These are phyloP conservation scores for Solanum clarkiae DNA, from an alignment of 257 asterid genomes.

Conservation along the genomic window DNA sequence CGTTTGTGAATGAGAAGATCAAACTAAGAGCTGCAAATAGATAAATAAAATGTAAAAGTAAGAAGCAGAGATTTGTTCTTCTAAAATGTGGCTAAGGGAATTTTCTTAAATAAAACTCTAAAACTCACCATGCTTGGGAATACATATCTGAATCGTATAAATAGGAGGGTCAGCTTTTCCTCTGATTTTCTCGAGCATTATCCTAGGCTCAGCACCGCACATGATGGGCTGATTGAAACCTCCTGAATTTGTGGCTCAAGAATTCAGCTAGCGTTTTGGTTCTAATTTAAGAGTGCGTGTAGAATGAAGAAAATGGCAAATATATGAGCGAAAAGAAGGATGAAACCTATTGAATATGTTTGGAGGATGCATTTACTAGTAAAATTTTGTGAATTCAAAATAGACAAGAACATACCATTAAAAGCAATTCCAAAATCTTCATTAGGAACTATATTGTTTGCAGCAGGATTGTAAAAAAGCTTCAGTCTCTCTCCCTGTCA, in stretches of 20 bases:
- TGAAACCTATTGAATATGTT: background rate
- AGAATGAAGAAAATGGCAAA: background rate
- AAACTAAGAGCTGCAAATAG: constrained; percentile 54
- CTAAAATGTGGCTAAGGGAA: background rate
- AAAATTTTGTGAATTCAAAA: background rate
- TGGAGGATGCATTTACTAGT: background rate
- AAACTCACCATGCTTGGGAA: constrained; percentile 69
- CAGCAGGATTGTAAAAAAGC: constrained; percentile 76
- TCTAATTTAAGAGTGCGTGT: background rate
- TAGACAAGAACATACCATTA: constrained; percentile 35
- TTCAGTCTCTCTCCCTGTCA: constrained; percentile 61
- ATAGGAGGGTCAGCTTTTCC: constrained; percentile 73
- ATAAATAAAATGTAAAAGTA: background rate
- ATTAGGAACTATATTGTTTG: constrained; percentile 44
- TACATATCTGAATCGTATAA: constrained; percentile 74
- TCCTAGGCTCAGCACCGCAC: constrained; percentile 95
- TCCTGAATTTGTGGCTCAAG: constrained; percentile 23
- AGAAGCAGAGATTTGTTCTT: background rate
- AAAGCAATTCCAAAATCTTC: constrained; percentile 66
- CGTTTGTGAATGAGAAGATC: constrained; percentile 86
- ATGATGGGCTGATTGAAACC: constrained; percentile 94
- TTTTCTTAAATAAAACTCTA: background rate
- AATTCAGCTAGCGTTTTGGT: background rate
- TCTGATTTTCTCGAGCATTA: constrained; percentile 57
- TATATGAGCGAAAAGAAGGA: background rate